Percentiles rank a stretch among this genome's conserved stretches.
Conservation (phyloP, 2,329 filamentous ascomycete species). For the Botrytis porri region DNA sequence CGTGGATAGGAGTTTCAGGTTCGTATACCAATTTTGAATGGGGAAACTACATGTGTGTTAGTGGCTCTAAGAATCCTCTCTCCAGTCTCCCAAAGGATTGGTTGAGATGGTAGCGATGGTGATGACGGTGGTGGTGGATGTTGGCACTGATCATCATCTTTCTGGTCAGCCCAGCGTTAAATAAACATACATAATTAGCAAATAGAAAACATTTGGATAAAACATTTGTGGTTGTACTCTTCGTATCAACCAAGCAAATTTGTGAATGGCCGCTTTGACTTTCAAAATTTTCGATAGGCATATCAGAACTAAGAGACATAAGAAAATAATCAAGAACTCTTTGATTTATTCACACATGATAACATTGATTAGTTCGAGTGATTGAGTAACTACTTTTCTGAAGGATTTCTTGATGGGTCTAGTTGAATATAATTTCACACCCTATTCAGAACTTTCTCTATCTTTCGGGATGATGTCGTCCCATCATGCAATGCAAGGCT, state of each 20-base stretch:
- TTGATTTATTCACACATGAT: not conserved
- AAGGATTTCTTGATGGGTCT: not conserved
- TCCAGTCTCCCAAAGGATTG: not conserved
- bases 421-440: too few species aligned
- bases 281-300: not conserved
- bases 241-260: not conserved
- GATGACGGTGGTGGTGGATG: not conserved
- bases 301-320: not conserved
- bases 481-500: not conserved
- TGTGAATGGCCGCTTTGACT: not conserved
- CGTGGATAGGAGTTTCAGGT: not conserved
- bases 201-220: not conserved
- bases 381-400: not conserved
- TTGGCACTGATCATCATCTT: not conserved
- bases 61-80: not conserved
- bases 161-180: not conserved
- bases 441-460: not conserved
- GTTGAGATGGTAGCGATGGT: not conserved
- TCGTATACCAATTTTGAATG: slow-evolving; percentile 1
- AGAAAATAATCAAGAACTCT: not conserved
- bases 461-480: not conserved
- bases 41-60: not conserved
- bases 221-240: not conserved
- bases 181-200: not conserved
- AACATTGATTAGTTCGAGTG: not conserved